Conservation (phyloP, 2,329 filamentous ascomycete genomes). For the Paecilomyces fulvus region DNA sequence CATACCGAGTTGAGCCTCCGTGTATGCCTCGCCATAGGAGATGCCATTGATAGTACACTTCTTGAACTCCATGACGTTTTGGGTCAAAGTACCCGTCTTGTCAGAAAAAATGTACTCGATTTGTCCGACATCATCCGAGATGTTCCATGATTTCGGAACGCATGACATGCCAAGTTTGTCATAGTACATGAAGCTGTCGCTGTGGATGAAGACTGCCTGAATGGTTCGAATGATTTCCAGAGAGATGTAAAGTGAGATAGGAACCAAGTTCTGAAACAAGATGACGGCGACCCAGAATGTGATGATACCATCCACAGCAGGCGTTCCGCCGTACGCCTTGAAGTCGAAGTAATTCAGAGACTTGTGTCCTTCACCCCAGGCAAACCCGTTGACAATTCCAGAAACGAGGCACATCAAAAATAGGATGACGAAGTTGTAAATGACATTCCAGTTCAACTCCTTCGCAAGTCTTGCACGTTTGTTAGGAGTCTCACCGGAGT, state of each 20-base stretch:
- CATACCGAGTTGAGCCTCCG: constrained; percentile 93
- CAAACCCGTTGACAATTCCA: constrained; percentile 74
- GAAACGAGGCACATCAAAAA: constrained; percentile 82
- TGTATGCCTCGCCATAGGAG: constrained; percentile 94
- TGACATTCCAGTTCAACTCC: constrained; percentile 93
- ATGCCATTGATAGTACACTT: constrained; percentile 96
- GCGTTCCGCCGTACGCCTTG: constrained; percentile 66
- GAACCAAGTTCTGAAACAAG: constrained; percentile 96
- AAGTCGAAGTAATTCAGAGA: constrained; percentile 79
- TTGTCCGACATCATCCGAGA: constrained; percentile 93
- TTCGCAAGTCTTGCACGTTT: constrained; percentile 87
- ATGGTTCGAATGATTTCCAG: constrained; percentile 89
- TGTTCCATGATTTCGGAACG: constrained; percentile 97
- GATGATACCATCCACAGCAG: constrained; percentile 79
- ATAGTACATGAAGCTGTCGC: constrained; percentile 94
- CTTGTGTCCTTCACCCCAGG: constrained; percentile 66
- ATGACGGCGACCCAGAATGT: constrained; percentile 95
- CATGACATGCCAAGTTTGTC: constrained; percentile 89
- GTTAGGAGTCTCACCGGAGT: constrained; percentile 87
- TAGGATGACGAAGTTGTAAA: constrained; percentile 90
- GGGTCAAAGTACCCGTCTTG: constrained; percentile 82
- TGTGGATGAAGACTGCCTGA: constrained; percentile 96
- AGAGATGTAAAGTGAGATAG: constrained; percentile 95
- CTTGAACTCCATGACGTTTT: constrained; percentile 98
- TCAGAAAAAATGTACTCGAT: constrained; percentile 99